Evolutionary conservation across 345 rosid genomes (phyloP).

Genomic region (Bruguiera sexangula): DNA sequence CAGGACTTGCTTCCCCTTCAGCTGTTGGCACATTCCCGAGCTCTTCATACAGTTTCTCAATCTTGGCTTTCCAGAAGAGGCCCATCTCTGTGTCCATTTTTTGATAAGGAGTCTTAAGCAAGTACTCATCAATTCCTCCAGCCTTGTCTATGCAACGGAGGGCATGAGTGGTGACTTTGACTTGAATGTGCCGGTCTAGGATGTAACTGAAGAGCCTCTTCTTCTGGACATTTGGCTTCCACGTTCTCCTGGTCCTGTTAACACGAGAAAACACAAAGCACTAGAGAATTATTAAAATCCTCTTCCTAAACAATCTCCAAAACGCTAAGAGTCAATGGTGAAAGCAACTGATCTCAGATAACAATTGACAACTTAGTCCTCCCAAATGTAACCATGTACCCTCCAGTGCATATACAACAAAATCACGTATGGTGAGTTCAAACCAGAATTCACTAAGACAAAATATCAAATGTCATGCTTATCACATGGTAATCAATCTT

Average conservation of each 20-base stretch:
- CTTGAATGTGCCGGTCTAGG: constrained; percentile 78
- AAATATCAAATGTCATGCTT: not conserved
- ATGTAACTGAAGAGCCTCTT: constrained; percentile 91
- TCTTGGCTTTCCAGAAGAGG: constrained; percentile 83
- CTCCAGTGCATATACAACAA: too few species aligned
- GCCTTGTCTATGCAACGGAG: constrained; percentile 97
- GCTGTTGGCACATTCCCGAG: constrained; percentile 68
- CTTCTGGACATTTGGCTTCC: constrained; percentile 95
- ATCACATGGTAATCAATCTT: not conserved
- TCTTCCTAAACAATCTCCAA: constrained; percentile 8
- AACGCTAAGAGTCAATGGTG: not conserved
- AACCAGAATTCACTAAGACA: too few species aligned
- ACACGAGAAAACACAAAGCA: constrained; percentile 8
- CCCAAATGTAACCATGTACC: too few species aligned
- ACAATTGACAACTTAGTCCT: too few species aligned
- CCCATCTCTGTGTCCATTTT: constrained; percentile 96
- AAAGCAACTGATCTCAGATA: too few species aligned
- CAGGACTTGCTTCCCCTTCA: constrained; percentile 72
- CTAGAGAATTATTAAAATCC: constrained; percentile 5
- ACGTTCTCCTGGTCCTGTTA: constrained; percentile 66
- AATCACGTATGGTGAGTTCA: too few species aligned
- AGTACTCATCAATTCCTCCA: constrained; percentile 96
- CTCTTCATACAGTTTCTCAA: constrained; percentile 83
- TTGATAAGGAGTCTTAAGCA: constrained; percentile 86
- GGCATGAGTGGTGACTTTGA: constrained; percentile 90